Conservation (phyloP, 1,284 basidiomycete genomes). For the Neonothopanus nambi region DNA sequence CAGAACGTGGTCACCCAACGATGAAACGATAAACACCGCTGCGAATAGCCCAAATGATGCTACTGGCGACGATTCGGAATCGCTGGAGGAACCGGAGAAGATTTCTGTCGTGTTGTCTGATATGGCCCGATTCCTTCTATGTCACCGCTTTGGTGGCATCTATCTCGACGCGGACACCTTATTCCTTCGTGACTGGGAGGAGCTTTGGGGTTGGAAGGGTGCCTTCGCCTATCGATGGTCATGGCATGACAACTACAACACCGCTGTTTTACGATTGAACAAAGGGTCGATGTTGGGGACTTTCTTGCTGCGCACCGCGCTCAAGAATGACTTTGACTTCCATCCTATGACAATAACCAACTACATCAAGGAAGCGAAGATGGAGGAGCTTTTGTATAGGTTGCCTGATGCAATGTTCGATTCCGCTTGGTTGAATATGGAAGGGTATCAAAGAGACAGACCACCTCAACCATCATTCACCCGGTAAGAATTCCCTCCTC, state of each 20-base stretch:
- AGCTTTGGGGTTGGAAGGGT: constrained; percentile 85
- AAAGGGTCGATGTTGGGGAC: constrained; percentile 79
- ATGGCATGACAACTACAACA: constrained; percentile 81
- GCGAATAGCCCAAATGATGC: constrained; percentile 12
- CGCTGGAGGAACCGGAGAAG: constrained; percentile 49
- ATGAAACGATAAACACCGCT: constrained; percentile 29
- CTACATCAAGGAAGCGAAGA: constrained; percentile 77
- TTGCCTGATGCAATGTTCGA: constrained; percentile 87
- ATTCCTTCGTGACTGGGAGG: constrained; percentile 87
- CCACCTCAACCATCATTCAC: constrained; percentile 15
- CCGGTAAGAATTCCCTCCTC: constrained; percentile 1
- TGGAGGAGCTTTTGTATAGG: constrained; percentile 74
- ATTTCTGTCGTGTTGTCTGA: constrained; percentile 84
- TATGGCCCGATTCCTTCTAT: constrained; percentile 85
- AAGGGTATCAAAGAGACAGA: constrained; percentile 78
- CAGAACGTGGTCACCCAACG: constrained; percentile 35
- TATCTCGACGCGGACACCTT: constrained; percentile 90
- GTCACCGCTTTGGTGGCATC: constrained; percentile 83
- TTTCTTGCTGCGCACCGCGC: constrained; percentile 81
- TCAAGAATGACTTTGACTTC: constrained; percentile 85
- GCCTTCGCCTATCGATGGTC: constrained; percentile 90
- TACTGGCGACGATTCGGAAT: constrained; percentile 6
- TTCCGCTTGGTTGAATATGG: constrained; percentile 85
- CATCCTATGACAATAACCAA: constrained; percentile 85
- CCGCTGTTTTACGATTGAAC: constrained; percentile 82